These are phyloP conservation scores for Prunus kanzakura DNA, from an alignment of 306 rosid species.

Conservation along the genomic window DNA sequence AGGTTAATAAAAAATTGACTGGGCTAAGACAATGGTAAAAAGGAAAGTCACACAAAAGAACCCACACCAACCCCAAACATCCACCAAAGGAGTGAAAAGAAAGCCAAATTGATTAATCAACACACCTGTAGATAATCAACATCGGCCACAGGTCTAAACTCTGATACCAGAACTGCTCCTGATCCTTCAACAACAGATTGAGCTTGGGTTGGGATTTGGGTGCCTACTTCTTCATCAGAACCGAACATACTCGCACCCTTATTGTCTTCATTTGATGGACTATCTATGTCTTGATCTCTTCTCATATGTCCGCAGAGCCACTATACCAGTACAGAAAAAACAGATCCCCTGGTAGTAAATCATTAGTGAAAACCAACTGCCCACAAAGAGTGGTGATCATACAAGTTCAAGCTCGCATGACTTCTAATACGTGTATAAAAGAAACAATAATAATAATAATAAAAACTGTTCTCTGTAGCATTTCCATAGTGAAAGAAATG, in stretches of 20 bases:
- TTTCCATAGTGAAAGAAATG: neutral
- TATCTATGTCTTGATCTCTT: conserved; percentile 40
- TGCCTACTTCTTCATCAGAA: conserved; percentile 64
- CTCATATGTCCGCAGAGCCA: conserved; percentile 56
- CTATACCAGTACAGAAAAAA: conserved; percentile 81
- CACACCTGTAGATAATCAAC: conserved; percentile 94
- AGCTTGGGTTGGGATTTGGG: conserved; percentile 78
- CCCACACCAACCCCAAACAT: no score
- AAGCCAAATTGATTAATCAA: conserved; percentile 8
- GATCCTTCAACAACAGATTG: conserved; percentile 85
- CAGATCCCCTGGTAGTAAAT: conserved; percentile 81
- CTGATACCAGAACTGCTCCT: conserved; percentile 49
- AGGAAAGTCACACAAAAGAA: neutral
- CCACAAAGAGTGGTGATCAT: conserved; percentile 43
- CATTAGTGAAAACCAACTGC: conserved; percentile 83
- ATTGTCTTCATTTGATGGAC: conserved; percentile 24
- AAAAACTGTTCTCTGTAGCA: no score
- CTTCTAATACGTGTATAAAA: neutral
- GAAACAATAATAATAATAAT: no score
- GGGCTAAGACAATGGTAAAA: neutral
- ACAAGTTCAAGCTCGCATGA: conserved; percentile 19
- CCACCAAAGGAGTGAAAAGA: no score
- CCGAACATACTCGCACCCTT: conserved; percentile 49
- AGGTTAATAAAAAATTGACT: no score
- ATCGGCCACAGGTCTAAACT: conserved; percentile 73